phyloP scores from a whole-genome alignment of 2,329 filamentous ascomycete genomes.

The Exophiala lecanii-corni region DNA sequence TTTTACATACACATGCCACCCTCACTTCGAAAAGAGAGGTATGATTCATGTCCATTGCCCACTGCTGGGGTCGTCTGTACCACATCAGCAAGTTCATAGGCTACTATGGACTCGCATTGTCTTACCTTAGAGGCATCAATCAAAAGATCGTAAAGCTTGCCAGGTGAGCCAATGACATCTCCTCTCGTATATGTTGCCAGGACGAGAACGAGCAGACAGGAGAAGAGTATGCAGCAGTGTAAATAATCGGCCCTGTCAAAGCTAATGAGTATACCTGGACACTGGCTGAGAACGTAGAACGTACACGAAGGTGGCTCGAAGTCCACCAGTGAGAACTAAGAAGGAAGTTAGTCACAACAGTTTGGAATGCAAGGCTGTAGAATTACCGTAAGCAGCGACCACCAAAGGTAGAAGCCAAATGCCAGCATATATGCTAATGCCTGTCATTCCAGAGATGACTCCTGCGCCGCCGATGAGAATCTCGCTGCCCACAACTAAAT shows the following conservation, averaged over 20 bases:
- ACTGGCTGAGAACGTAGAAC: conserved; percentile 72
- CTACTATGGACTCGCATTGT: background rate
- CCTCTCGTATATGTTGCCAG: conserved; percentile 75
- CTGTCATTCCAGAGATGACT: conserved; percentile 57
- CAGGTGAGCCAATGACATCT: conserved; percentile 68
- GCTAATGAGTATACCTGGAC: conserved; percentile 66
- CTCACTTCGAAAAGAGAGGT: conserved; percentile 76
- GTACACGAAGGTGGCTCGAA: conserved; percentile 68
- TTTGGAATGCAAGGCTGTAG: too few species aligned
- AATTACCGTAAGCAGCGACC: conserved; percentile 66
- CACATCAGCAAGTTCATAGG: background rate
- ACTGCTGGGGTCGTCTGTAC: conserved; percentile 61
- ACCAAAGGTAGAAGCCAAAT: conserved; percentile 78
- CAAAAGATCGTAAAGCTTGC: conserved; percentile 71
- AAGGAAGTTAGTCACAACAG: too few species aligned
- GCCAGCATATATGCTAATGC: conserved; percentile 72
- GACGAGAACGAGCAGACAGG: conserved; percentile 61
- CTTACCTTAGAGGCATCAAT: conserved; percentile 54
- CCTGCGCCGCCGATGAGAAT: conserved; percentile 43
- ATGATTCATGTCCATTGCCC: conserved; percentile 75
- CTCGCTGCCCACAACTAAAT: conserved; percentile 69
- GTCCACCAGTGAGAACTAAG: conserved; percentile 55
- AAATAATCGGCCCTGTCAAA: conserved; percentile 34
- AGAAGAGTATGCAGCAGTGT: conserved; percentile 40
- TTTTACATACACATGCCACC: conserved; percentile 44